A percentile compares a stretch with the other conserved stretches of the same genome.
Conservation (phyloP, 768 basidiomycete genomes). For the Boletus reticulatus region DNA sequence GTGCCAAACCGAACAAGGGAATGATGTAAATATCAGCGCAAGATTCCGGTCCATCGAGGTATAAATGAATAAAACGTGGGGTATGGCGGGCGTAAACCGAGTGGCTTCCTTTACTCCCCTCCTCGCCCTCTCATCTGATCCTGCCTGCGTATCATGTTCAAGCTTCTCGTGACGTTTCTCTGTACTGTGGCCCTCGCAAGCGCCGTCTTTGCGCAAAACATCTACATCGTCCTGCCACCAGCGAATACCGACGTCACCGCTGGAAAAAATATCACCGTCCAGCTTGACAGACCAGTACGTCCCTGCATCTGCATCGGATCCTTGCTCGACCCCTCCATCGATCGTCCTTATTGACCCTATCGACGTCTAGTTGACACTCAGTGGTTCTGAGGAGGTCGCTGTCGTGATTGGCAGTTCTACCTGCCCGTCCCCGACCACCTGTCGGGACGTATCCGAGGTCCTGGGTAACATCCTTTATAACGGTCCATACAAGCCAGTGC, state of each 20-base stretch:
- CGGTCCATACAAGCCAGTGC: neutral
- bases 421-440: neutral
- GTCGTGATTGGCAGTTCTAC: conserved; percentile 4
- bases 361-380: neutral
- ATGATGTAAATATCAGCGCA: neutral
- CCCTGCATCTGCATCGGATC: neutral
- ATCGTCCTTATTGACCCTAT: neutral
- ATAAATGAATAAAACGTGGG: neutral
- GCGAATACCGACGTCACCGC: conserved; percentile 31
- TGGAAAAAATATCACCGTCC: conserved; percentile 37
- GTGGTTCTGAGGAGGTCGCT: neutral
- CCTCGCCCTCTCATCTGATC: neutral
- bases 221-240: conserved; percentile 29
- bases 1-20: neutral
- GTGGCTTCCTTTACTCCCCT: neutral
- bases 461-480: conserved; percentile 9
- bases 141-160: conserved; percentile 1
- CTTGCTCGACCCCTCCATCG: neutral
- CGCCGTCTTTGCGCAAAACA: conserved; percentile 37
- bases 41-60: neutral
- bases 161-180: neutral
- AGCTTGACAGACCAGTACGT: conserved; percentile 43
- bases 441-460: neutral
- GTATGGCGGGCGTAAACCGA: too few relatives aligned
- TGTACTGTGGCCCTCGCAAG: neutral